A percentile compares a stretch with the other conserved stretches of the same genome.
Conservation (phyloP, 768 basidiomycete species). For the Cantharellus anzutake region DNA sequence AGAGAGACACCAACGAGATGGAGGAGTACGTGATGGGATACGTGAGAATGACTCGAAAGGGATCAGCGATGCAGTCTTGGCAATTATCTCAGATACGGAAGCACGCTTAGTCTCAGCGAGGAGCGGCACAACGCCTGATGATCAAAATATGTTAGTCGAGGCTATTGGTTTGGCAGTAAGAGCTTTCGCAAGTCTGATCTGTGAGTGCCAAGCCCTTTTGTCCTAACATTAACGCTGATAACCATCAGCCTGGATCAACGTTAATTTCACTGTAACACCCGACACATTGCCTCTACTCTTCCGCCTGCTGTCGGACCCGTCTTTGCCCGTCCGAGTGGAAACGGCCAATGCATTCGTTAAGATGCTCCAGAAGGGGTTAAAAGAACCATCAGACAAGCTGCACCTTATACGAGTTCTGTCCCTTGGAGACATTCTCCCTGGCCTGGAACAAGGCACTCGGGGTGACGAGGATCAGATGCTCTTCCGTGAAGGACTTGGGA, state of each 20-base stretch:
- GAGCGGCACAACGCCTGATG: slow-evolving; percentile 16
- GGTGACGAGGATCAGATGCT: slow-evolving; percentile 67
- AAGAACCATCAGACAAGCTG: slow-evolving; percentile 77
- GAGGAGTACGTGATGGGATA: slow-evolving; percentile 71
- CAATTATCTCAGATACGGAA: slow-evolving; percentile 50
- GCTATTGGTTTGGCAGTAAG: slow-evolving; percentile 83
- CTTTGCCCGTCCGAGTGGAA: slow-evolving; percentile 63
- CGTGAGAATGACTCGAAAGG: slow-evolving; percentile 66
- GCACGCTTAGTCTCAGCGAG: slow-evolving; percentile 10
- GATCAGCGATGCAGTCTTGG: slow-evolving; percentile 75
- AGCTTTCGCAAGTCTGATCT: slow-evolving; percentile 85
- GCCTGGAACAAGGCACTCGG: slow-evolving; percentile 60
- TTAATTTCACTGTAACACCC: slow-evolving; percentile 86
- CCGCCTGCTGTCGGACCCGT: slow-evolving; percentile 56
- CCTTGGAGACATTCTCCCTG: slow-evolving; percentile 60
- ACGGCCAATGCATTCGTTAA: slow-evolving; percentile 62
- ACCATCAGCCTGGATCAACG: slow-evolving; percentile 83
- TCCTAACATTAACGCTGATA: background rate
- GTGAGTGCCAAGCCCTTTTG: slow-evolving; percentile 30
- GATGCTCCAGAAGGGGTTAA: slow-evolving; percentile 83
- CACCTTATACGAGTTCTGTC: slow-evolving; percentile 80
- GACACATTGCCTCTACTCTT: slow-evolving; percentile 74
- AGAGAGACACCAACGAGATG: slow-evolving; percentile 63
- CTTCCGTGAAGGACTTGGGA: slow-evolving; percentile 77
- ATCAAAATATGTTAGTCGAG: slow-evolving; percentile 44